Evolutionary conservation across 805 yeast genomes (phyloP), one percentile per base, ranked within the genome.

Genomic region (Candida multigemmis): DNA sequence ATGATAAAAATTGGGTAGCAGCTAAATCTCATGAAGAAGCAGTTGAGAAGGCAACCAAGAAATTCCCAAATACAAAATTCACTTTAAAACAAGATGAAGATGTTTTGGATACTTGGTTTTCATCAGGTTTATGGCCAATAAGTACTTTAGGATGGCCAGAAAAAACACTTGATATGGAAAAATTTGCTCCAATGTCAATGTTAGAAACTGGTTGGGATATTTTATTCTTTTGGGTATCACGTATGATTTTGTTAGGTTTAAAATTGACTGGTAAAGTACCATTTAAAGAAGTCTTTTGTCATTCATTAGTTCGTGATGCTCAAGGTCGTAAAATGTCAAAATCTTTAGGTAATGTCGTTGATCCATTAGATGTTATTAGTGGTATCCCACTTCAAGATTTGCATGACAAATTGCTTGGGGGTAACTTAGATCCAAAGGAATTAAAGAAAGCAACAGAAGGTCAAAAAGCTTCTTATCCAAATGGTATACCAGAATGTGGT

Each of bases 181-280:
- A 60, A 27, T 91, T 84, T 61, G 79, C 74, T 49, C 97, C 98
- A 41, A 79, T 86, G 77, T 77, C 93, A 15, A 66, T 91, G 81
- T 66, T 91, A 48, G 98, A 91, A 62, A 91, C 98, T 27, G 98
- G 98, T 44, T 91, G 98, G 98, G 98, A 89, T 66, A 89, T 89
- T 51, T 68, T 91, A 50, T 91, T 91, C 74, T 91, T 91, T 80
- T 91, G 98, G 98, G 97, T 91, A 28, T 71, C 91, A 16, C 77
- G 98, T 63, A 91, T 91, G 98, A 79, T 89, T 38, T 70, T 89
- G 63, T 65, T 91, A 49, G 91, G 95, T 37, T 55, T 86, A 44
- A 87, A 89, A 60, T 67, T 89, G 55, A 84, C 95, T 14, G 96
- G 96, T 27, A 62, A 76, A 32, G 74, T 84, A 40, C 98, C 98